Percentiles rank a stretch among this genome's conserved stretches.
Evolutionary conservation across 208 protist genomes (phyloP).

Genomic region (Phytomonas francai): DNA sequence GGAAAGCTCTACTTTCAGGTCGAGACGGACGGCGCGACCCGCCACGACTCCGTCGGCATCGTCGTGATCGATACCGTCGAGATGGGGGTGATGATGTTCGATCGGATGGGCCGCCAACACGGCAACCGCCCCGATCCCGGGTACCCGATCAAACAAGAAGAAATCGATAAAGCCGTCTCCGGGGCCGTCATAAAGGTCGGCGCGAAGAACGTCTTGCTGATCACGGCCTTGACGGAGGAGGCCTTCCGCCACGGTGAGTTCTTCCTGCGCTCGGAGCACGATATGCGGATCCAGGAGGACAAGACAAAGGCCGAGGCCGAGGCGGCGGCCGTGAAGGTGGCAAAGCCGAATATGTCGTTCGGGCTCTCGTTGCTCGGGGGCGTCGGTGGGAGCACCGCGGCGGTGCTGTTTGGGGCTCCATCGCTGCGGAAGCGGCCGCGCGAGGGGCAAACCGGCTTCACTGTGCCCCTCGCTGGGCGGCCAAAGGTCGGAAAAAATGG

Average conservation of each 20-base stretch:
- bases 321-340: slow-evolving; percentile 31
- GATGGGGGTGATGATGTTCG: slow-evolving; percentile 80
- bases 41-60: slow-evolving; percentile 77
- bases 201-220: slow-evolving; percentile 54
- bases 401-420: slow-evolving; percentile 38
- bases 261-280: slow-evolving; percentile 80
- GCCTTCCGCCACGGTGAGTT: slow-evolving; percentile 84
- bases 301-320: slow-evolving; percentile 56
- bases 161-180: slow-evolving; percentile 48
- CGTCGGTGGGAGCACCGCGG: slow-evolving; percentile 4
- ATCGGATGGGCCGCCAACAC: slow-evolving; percentile 71
- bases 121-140: slow-evolving; percentile 82
- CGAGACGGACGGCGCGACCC: slow-evolving; percentile 73
- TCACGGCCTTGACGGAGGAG: slow-evolving; percentile 77
- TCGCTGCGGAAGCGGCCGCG: slow-evolving; percentile 60
- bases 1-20: slow-evolving; percentile 85
- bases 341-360: slow-evolving; percentile 69
- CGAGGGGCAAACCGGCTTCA: slow-evolving; percentile 64
- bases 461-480: slow-evolving; percentile 68
- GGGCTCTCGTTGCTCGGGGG: slow-evolving; percentile 22
- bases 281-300: slow-evolving; percentile 74
- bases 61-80: slow-evolving; percentile 69
- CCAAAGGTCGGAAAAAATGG: slow-evolving; percentile 64
- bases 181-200: slow-evolving; percentile 66
- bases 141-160: slow-evolving; percentile 68